These are phyloP conservation scores for Ophiocordyceps camponoti-saundersi DNA, from an alignment of 2,329 filamentous ascomycete genomes.

Conservation along the genomic window DNA sequence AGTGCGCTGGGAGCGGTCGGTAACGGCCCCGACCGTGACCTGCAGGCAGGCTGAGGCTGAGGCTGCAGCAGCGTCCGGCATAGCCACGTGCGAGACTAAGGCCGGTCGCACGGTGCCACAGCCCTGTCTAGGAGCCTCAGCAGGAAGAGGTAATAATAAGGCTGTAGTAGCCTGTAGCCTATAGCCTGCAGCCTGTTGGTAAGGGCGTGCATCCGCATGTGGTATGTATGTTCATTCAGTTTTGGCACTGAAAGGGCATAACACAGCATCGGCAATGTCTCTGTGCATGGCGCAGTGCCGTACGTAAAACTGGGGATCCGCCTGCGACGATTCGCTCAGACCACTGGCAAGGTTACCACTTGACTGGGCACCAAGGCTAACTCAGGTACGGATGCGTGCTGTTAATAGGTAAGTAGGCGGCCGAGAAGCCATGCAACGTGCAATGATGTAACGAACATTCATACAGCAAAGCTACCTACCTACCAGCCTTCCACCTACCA, in stretches of 20 bases:
- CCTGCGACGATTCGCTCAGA: not conserved
- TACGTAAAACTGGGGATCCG: not conserved
- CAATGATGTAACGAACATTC: too few species aligned
- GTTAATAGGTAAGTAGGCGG: not conserved
- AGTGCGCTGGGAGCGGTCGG: not conserved
- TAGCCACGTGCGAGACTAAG: not conserved
- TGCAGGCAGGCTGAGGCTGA: not conserved
- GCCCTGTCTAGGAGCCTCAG: not conserved
- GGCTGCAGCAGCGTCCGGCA: not conserved
- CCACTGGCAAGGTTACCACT: not conserved
- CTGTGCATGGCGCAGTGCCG: not conserved
- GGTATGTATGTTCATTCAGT: too few species aligned
- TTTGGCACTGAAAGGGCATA: not conserved
- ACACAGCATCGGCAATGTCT: not conserved
- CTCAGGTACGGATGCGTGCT: not conserved
- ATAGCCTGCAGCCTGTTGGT: too few species aligned
- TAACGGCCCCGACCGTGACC: not conserved
- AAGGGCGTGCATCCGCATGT: too few species aligned
- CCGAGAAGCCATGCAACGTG: not conserved
- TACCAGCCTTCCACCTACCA: too few species aligned
- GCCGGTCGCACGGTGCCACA: not conserved
- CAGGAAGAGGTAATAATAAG: too few species aligned
- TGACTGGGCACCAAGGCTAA: not conserved
- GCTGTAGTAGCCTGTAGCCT: too few species aligned
- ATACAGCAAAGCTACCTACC: too few species aligned